Base-by-base conservation (phyloP, 768 basidiomycete species). In the Phlegmacium glaucopus region DNA sequence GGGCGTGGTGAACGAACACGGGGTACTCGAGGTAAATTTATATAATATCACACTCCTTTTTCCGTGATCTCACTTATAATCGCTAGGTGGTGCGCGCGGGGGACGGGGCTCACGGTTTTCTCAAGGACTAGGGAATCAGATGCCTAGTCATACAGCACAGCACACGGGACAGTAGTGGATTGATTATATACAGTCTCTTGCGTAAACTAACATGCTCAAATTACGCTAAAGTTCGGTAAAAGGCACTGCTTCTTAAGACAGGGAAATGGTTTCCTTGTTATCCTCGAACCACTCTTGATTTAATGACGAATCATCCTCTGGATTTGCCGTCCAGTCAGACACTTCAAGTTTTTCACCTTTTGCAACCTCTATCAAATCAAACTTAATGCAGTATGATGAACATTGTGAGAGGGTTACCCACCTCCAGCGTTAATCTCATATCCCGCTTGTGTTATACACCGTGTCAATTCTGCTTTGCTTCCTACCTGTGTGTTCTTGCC, bases 21-120 rank as follows among this genome's bases (percentile, higher is more conserved):
- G 49, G 87, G 81, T 40, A 60, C 75, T 37, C 77, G 84, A 55
- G 85, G 85, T 82, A 67, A 62, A 68, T 61, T 48, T 16, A 22
- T n/a, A n/a, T n/a, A 22, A 22, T 22, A 22, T 22, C 22, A 5
- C 22, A 5, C 22, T 22, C 22, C 5, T 22, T 22, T 22, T 22
- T 22, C 22, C 22, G 22, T 22, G 22, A 22, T 22, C 22, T 22
- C 22, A 22, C 22, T 22, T 22, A 22, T 22, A 22, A 22, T 3
- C 45, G 45, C 29, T 45, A 84, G 83, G 84, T 54, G 82, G 83
- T 38, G 71, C 78, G 22, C 76, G 71, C 39, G 90, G 87, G 40
- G 90, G 87, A 40, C 77, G 91, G 49, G 87, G 91, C 17, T 76
- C 79, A 25, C 79, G 89, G n/a, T 91, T 91, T 60, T 78, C 86